A percentile compares a stretch with the other conserved stretches of the same genome.
Conservation (phyloP, 2,329 filamentous ascomycete species). For the Pseudofabraea citricarpa region DNA sequence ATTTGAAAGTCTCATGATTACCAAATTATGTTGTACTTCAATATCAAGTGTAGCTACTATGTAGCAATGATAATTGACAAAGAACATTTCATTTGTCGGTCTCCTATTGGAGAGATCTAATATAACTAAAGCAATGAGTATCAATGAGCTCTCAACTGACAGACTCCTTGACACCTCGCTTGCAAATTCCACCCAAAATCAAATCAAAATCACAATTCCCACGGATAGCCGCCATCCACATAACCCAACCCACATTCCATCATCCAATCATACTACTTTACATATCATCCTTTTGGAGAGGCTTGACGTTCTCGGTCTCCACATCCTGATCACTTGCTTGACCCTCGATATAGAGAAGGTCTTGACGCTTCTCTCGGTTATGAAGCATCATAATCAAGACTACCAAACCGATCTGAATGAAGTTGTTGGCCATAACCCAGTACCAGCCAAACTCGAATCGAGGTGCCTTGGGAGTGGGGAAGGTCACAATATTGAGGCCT, state of each 20-base stretch:
- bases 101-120: no score
- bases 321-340: neutral
- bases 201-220: neutral
- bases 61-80: no score
- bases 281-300: constrained; percentile 4
- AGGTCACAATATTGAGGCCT: constrained; percentile 15
- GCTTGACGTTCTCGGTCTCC: neutral
- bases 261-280: neutral
- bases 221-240: neutral
- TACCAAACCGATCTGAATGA: constrained; percentile 3
- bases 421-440: constrained; percentile 8
- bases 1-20: no score
- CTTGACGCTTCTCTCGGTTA: constrained; percentile 3
- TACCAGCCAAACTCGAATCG: constrained; percentile 8
- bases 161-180: constrained; percentile 6
- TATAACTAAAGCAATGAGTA: neutral
- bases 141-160: constrained; percentile 6
- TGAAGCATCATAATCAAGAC: constrained; percentile 7
- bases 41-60: no score
- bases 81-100: no score
- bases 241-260: neutral
- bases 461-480: constrained; percentile 4
- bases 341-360: constrained; percentile 1
- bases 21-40: no score
- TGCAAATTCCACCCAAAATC: neutral